Percentiles rank a stretch among this genome's conserved stretches.
Conservation (phyloP, 768 basidiomycete species). For the Collybia nuda region DNA sequence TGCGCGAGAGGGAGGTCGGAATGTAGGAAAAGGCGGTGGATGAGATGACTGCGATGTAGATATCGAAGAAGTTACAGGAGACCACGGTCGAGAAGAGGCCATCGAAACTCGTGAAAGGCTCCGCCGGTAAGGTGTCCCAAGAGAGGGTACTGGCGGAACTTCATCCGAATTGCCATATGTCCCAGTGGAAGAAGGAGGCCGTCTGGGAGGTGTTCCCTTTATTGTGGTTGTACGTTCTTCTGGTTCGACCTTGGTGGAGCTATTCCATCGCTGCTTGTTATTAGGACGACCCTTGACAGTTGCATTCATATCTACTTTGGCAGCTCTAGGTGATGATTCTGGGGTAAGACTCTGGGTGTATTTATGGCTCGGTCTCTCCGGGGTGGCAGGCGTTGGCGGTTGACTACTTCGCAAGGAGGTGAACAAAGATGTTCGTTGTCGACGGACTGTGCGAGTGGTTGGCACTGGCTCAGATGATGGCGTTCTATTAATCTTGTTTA, state of each 20-base stretch:
- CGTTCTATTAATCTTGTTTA: constrained; percentile 42
- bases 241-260: constrained; percentile 71
- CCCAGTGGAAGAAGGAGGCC: constrained; percentile 47
- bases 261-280: constrained; percentile 69
- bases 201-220: constrained; percentile 50
- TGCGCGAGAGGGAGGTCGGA: constrained; percentile 55
- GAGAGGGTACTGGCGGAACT: constrained; percentile 45
- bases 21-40: constrained; percentile 36
- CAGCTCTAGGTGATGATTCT: constrained; percentile 56
- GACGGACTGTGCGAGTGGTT: constrained; percentile 34
- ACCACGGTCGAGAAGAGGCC: constrained; percentile 80
- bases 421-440: constrained; percentile 68
- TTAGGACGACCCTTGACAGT: constrained; percentile 36
- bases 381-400: constrained; percentile 47
- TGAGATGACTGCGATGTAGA: constrained; percentile 64
- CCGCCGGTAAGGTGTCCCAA: constrained; percentile 53
- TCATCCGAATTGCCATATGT: constrained; percentile 33
- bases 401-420: constrained; percentile 41
- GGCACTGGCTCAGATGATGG: constrained; percentile 57
- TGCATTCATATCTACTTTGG: constrained; percentile 35
- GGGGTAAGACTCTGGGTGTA: constrained; percentile 72
- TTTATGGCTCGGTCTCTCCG: constrained; percentile 63
- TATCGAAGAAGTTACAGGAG: constrained; percentile 68
- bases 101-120: constrained; percentile 75
- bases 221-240: constrained; percentile 47